Conservation (phyloP, 352 stramenopile species). For the Phytophthora idaei region DNA sequence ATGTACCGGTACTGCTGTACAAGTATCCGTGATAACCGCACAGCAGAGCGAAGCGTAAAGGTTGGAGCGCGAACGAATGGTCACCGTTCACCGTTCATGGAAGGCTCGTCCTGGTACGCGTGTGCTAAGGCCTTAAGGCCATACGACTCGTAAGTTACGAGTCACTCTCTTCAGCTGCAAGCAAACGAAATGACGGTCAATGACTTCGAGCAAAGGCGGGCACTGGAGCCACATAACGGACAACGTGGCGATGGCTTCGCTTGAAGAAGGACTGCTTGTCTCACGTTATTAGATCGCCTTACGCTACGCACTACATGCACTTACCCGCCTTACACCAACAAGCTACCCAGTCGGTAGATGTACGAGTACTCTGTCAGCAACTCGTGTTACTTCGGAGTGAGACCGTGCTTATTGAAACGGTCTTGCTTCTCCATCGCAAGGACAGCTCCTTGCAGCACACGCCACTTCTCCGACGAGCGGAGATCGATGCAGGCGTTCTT, state of each 20-base stretch:
- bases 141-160: too few species aligned
- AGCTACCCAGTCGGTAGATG: slow-evolving; percentile 16
- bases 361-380: slow-evolving; percentile 36
- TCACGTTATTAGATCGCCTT: not conserved
- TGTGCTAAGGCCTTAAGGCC: too few species aligned
- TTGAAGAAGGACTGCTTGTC: not conserved
- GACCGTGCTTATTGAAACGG: slow-evolving; percentile 1
- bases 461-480: slow-evolving; percentile 29
- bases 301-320: not conserved
- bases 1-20: too few species aligned
- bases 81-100: not conserved
- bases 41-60: not conserved
- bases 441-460: slow-evolving; percentile 20
- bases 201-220: not conserved
- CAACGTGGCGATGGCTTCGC: not conserved
- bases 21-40: too few species aligned
- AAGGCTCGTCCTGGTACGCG: too few species aligned
- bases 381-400: slow-evolving; percentile 35
- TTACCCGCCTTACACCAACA: slow-evolving; percentile 22
- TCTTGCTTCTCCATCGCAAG: slow-evolving; percentile 23
- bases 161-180: not conserved
- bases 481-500: slow-evolving; percentile 22
- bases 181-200: not conserved
- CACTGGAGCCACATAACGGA: not conserved
- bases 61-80: not conserved